These are phyloP conservation scores for Trametes polyzona DNA, from an alignment of 1,284 basidiomycete species.

Conservation along the genomic window DNA sequence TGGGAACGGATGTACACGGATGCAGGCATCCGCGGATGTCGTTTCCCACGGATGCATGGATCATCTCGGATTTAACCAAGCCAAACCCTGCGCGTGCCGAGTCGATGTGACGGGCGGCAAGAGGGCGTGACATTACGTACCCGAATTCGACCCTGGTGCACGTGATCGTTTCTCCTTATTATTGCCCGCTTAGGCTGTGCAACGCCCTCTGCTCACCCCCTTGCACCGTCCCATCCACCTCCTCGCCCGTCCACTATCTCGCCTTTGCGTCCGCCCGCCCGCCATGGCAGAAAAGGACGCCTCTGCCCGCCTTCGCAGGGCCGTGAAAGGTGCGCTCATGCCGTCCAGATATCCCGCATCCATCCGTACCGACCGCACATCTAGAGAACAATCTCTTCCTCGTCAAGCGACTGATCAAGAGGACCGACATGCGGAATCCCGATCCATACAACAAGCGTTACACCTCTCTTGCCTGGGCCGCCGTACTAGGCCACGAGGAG, in stretches of 20 bases:
- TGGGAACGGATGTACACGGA: too few relatives aligned
- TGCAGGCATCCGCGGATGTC: background rate
- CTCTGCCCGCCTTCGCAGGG: conserved; percentile 71
- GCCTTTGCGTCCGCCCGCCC: conserved; percentile 10
- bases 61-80: background rate
- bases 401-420: conserved; percentile 79
- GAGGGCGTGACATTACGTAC: conserved; percentile 17
- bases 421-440: conserved; percentile 87
- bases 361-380: conserved; percentile 10
- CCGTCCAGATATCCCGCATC: conserved; percentile 21
- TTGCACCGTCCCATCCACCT: conserved; percentile 20
- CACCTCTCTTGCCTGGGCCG: conserved; percentile 89
- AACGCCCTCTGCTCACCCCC: conserved; percentile 23
- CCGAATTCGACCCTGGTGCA: conserved; percentile 9
- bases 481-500: conserved; percentile 82
- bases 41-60: background rate
- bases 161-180: conserved; percentile 26
- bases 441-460: conserved; percentile 75
- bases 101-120: conserved; percentile 4
- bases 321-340: conserved; percentile 67
- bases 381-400: conserved; percentile 92
- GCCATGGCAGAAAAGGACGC: conserved; percentile 82
- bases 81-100: conserved; percentile 5
- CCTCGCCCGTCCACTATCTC: conserved; percentile 15
- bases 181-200: conserved; percentile 31